Conservation (phyloP, 169 alveolate species). For the Plasmodium adleri region DNA sequence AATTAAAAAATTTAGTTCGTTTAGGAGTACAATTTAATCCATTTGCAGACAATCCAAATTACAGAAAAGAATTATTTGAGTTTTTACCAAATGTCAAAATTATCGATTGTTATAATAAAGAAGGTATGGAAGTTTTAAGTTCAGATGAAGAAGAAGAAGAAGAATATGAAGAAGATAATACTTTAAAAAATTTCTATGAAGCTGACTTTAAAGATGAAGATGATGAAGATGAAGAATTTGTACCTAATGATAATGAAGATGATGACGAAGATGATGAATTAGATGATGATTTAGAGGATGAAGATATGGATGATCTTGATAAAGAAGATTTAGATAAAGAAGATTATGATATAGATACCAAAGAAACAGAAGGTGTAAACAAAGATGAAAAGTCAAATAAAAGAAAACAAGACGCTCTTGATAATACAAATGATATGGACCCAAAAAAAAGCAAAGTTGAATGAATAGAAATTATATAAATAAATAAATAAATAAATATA, state of each 20-base stretch:
- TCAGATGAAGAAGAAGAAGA: slow-evolving; percentile 91
- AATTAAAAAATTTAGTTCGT: slow-evolving; percentile 40
- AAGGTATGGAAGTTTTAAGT: slow-evolving; percentile 88
- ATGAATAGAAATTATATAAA: neutral
- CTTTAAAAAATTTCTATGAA: slow-evolving; percentile 89
- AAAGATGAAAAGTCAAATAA: slow-evolving; percentile 85
- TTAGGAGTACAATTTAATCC: slow-evolving; percentile 93
- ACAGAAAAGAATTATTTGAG: slow-evolving; percentile 88
- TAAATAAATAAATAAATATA: no score
- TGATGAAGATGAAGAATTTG: slow-evolving; percentile 91
- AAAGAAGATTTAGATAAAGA: slow-evolving; percentile 39
- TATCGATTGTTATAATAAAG: slow-evolving; percentile 89
- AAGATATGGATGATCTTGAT: slow-evolving; percentile 53
- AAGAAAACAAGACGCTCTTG: slow-evolving; percentile 58
- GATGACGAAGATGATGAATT: slow-evolving; percentile 89
- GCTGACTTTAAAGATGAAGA: slow-evolving; percentile 90
- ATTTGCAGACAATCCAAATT: slow-evolving; percentile 85
- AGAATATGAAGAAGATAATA: slow-evolving; percentile 88
- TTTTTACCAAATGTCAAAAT: slow-evolving; percentile 87
- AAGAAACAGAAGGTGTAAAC: slow-evolving; percentile 83
- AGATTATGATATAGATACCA: slow-evolving; percentile 52
- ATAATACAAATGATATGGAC: slow-evolving; percentile 14
- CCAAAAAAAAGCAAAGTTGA: slow-evolving; percentile 43
- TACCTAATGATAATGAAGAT: slow-evolving; percentile 86
- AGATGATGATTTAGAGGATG: slow-evolving; percentile 80